These are phyloP conservation scores for Fusarium albosuccineum DNA, from an alignment of 2,329 filamentous ascomycete genomes.

Conservation along the genomic window DNA sequence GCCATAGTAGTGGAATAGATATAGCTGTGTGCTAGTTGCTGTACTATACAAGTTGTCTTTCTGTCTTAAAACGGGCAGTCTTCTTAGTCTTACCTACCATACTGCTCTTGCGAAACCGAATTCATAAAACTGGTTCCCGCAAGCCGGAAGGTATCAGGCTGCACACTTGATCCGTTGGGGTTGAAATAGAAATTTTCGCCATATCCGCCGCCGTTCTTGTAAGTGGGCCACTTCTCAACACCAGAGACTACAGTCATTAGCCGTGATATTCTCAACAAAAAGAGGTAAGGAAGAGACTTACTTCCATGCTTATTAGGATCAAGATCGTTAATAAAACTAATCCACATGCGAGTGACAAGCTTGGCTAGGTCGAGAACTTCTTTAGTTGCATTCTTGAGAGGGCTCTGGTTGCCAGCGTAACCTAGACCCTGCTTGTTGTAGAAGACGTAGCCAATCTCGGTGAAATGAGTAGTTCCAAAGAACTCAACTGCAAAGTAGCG, in stretches of 20 bases:
- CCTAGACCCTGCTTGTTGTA: slow-evolving; percentile 61
- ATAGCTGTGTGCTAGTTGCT: not conserved
- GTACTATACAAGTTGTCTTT: not conserved
- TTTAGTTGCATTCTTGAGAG: slow-evolving; percentile 56
- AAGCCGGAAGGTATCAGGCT: slow-evolving; percentile 39
- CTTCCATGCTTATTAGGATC: slow-evolving; percentile 55
- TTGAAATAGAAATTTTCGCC: slow-evolving; percentile 42
- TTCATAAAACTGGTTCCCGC: slow-evolving; percentile 39
- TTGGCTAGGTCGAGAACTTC: slow-evolving; percentile 54
- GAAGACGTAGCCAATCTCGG: slow-evolving; percentile 58
- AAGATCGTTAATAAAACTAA: slow-evolving; percentile 55
- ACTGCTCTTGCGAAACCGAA: slow-evolving; percentile 32
- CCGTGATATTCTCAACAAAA: too few relatives aligned
- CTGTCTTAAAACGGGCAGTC: too few relatives aligned
- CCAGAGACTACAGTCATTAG: slow-evolving; percentile 24
- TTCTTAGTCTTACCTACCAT: slow-evolving; percentile 18
- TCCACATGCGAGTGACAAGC: slow-evolving; percentile 54
- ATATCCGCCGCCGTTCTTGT: slow-evolving; percentile 34
- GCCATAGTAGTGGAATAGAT: not conserved
- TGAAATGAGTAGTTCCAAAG: slow-evolving; percentile 47
- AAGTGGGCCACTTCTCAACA: slow-evolving; percentile 35
- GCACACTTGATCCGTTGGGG: slow-evolving; percentile 30
- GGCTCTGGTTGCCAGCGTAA: slow-evolving; percentile 49
- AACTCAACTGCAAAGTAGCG: slow-evolving; percentile 8
- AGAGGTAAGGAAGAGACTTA: slow-evolving; percentile 19